phyloP scores from a whole-genome alignment of 2,329 filamentous ascomycete genomes.

The Chaetomiaceae sp. region DNA sequence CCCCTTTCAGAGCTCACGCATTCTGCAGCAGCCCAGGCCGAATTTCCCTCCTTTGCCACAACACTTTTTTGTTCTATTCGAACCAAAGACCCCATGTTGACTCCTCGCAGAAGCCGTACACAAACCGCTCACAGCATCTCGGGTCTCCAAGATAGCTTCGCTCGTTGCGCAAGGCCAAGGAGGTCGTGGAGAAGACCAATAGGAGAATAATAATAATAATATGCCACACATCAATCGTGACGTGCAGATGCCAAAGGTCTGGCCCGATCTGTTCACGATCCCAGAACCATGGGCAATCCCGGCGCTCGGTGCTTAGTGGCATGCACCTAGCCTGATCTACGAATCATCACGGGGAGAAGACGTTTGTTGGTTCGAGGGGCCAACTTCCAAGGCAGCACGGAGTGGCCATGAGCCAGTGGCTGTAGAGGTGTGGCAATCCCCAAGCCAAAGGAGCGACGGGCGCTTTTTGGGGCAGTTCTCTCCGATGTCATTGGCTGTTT shows the following conservation, averaged over 20 bases:
- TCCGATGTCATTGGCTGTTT: constrained; percentile 4
- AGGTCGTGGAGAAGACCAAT: constrained; percentile 12
- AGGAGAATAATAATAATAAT: constrained; percentile 21
- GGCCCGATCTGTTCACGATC: constrained; percentile 11
- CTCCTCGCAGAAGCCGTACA: too few relatives aligned
- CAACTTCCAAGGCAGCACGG: not conserved
- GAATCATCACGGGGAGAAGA: constrained; percentile 1
- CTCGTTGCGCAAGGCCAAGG: not conserved
- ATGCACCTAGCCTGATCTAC: constrained; percentile 19
- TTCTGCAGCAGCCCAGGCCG: too few relatives aligned
- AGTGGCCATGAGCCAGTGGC: not conserved
- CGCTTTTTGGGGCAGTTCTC: not conserved
- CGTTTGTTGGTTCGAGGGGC: not conserved
- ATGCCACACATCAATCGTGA: constrained; percentile 20
- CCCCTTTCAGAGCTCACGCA: too few relatives aligned
- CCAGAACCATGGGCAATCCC: constrained; percentile 8
- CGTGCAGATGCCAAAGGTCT: constrained; percentile 12
- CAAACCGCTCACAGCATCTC: too few relatives aligned
- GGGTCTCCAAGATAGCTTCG: constrained; percentile 1
- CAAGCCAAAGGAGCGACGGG: not conserved
- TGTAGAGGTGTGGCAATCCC: not conserved
- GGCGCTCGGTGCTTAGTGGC: constrained; percentile 11
- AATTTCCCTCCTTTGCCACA: too few relatives aligned
- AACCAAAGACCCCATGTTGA: not conserved
- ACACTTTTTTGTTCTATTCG: not conserved